Base-by-base conservation (phyloP, 345 rosid species). In the Hirschfeldia incana region DNA sequence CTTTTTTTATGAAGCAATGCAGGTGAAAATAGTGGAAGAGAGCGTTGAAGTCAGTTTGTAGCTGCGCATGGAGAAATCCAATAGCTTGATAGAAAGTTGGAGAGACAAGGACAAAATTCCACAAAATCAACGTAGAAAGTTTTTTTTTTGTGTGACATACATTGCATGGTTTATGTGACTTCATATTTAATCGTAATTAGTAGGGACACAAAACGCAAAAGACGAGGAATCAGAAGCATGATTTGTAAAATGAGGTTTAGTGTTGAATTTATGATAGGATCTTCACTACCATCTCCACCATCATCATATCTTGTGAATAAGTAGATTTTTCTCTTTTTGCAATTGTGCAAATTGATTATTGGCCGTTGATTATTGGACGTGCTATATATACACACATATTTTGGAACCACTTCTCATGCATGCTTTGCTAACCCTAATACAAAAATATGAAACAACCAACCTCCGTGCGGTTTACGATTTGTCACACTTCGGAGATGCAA, bases 11-110 rank as follows among this genome's bases (percentile, higher is more conserved):
- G 75, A 80, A 80, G 79, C 75, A 80, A 74, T 80, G 70, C 79
- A 74, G 83, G 79, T 80, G 79, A 80, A 63, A 69, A 68, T 30
- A 80, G 70, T 21, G 75, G 83, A 51, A 74, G 78, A 69, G 83
- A 80, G 72, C 75, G 71, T 80, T 74, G 83, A 69, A 26, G 60
- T 27, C 65, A 33, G 0, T 68, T 33, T 67, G 69, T 65, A 65
- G 68, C 37, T 58, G 12, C 37, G 30, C 60, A 72, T 30, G 73
- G 61, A 72, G 58, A 59, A 33, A 78, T 72, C 57, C 59, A 63
- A 37, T 36, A 77, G 67, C 49, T 78, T 72, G 28, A 55, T 17
- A 65, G 60, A 58, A 29, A 16, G 51, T 29, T 77, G 70, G 58
- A 70, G 57, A 15, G 29, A 36, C 8, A 33, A 73, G 46, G 65